phyloP scores from a whole-genome alignment of 2,329 filamentous ascomycete genomes.

The Curvularia sp. region DNA sequence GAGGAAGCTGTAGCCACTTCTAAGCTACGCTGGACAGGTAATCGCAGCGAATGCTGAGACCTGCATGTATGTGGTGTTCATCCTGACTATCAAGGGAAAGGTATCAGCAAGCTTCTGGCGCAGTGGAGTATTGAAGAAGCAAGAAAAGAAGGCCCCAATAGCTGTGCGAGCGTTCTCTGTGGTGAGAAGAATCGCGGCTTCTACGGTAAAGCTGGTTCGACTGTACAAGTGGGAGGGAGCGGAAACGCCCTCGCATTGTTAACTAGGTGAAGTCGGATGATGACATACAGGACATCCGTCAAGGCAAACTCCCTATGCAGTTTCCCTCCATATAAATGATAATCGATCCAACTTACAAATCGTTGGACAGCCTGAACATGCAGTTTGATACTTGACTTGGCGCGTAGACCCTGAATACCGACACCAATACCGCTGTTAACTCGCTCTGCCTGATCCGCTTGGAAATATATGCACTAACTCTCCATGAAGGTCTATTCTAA shows the following conservation, averaged over 20 bases:
- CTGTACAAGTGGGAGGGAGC: not conserved
- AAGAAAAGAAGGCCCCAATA: slow-evolving; percentile 36
- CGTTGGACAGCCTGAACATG: no score
- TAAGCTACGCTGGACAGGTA: slow-evolving; percentile 34
- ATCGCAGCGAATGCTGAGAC: slow-evolving; percentile 39
- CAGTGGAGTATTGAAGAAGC: slow-evolving; percentile 50
- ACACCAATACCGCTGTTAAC: no score
- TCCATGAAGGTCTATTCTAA: no score
- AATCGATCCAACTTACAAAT: no score
- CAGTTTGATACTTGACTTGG: no score
- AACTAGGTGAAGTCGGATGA: not conserved
- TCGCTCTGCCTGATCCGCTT: no score
- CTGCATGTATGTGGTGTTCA: slow-evolving; percentile 41
- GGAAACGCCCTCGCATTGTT: not conserved
- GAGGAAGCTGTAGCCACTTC: slow-evolving; percentile 29
- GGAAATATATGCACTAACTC: no score
- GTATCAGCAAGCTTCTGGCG: slow-evolving; percentile 49
- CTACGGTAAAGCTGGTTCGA: not conserved
- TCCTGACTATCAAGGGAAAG: slow-evolving; percentile 49
- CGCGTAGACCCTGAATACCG: no score
- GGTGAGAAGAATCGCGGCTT: slow-evolving; percentile 43
- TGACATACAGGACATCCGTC: not conserved
- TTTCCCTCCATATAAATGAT: no score
- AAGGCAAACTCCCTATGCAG: no score
- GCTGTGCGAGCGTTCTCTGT: slow-evolving; percentile 38